Conservation (phyloP, 441 rosid species). For the Gossypium gossypioides region DNA sequence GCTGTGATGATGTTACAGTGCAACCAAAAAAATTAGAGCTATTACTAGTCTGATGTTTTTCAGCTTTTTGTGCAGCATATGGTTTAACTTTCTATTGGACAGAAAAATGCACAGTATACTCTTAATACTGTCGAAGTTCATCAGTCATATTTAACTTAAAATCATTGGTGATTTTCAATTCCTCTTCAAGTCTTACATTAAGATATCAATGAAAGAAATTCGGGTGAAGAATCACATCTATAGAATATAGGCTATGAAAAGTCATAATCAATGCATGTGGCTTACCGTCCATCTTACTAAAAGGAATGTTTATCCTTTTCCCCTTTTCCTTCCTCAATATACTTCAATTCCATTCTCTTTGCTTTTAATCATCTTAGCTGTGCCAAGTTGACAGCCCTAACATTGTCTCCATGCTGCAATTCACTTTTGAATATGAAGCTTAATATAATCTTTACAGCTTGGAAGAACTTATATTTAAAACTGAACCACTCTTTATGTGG, state of each 20-base stretch:
- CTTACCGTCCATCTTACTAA: neutral
- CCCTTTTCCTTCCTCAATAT: neutral
- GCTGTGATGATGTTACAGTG: slow-evolving; percentile 4
- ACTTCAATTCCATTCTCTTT: neutral
- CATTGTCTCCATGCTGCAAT: slow-evolving; percentile 6
- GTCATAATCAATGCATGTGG: slow-evolving; percentile 5
- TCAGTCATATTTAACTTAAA: neutral
- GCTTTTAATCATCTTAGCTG: slow-evolving; percentile 4
- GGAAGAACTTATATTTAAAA: neutral
- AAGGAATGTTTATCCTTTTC: neutral
- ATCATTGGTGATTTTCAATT: neutral
- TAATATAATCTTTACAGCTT: slow-evolving; percentile 24
- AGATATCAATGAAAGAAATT: neutral
- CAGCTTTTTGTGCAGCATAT: neutral
- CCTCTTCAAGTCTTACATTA: neutral
- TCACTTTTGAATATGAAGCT: neutral
- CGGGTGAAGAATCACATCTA: neutral
- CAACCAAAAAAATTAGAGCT: neutral
- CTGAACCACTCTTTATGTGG: neutral
- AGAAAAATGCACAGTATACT: neutral
- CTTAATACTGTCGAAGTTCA: neutral
- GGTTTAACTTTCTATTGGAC: neutral
- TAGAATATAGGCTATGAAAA: neutral
- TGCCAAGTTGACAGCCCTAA: slow-evolving; percentile 3
- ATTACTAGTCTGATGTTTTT: neutral